phyloP scores from a whole-genome alignment of 805 yeast genomes.

The Kuraishia borneana region DNA sequence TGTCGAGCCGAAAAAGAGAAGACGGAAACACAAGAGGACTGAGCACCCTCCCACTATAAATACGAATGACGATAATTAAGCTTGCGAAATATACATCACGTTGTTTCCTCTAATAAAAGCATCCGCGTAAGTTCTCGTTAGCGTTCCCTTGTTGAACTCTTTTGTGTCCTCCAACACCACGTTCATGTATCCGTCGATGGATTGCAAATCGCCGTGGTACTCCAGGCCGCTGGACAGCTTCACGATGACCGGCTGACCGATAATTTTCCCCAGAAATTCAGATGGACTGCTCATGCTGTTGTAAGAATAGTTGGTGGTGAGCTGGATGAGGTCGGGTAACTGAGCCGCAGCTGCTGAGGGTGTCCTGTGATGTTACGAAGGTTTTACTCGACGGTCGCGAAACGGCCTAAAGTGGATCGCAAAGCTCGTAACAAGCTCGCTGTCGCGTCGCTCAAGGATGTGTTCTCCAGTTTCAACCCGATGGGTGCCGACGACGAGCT shows the following conservation, averaged over 20 bases:
- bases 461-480: constrained; percentile 21
- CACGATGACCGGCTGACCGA: constrained; percentile 72
- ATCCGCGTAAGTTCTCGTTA: constrained; percentile 50
- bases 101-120: constrained; percentile 83
- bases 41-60: background rate
- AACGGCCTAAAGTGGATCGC: too few relatives aligned
- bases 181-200: constrained; percentile 96
- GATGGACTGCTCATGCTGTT: constrained; percentile 63
- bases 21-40: constrained; percentile 10
- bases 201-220: constrained; percentile 64
- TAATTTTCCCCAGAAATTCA: constrained; percentile 67
- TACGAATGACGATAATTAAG: background rate
- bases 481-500: constrained; percentile 14
- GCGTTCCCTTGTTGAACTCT: constrained; percentile 45
- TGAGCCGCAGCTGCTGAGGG: too few relatives aligned
- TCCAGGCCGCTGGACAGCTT: constrained; percentile 82
- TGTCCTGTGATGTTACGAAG: too few relatives aligned
- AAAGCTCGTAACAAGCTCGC: constrained; percentile 23
- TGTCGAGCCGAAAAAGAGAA: constrained; percentile 9
- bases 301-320: too few relatives aligned
- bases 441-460: constrained; percentile 26
- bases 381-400: too few relatives aligned
- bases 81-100: constrained; percentile 5
- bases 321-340: too few relatives aligned
- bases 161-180: constrained; percentile 72